Evolutionary conservation across 2,329 filamentous ascomycete genomes (phyloP).

Genomic region (Neonectria hederae): DNA sequence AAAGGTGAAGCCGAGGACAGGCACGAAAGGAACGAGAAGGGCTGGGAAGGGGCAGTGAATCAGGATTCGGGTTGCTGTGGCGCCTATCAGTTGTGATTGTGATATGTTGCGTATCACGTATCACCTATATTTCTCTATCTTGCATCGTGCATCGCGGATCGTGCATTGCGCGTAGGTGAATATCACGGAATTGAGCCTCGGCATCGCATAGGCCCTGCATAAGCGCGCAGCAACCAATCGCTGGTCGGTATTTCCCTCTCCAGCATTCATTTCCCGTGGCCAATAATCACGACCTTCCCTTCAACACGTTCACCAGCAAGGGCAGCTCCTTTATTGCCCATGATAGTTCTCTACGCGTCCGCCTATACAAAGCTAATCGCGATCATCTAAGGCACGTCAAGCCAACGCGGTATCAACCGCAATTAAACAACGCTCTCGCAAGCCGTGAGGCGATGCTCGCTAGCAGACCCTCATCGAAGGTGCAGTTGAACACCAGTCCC

Average conservation of each 20-base stretch:
- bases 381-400: slow-evolving; percentile 8
- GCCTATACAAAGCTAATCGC: slow-evolving; percentile 20
- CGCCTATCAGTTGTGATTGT: neutral
- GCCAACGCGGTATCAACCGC: neutral
- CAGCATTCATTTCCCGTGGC: neutral
- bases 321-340: neutral
- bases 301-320: neutral
- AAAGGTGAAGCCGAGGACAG: too few relatives aligned
- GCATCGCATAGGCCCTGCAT: neutral
- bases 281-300: neutral
- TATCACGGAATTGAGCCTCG: neutral
- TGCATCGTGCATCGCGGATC: neutral
- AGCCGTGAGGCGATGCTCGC: neutral
- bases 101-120: neutral
- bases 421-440: slow-evolving; percentile 30
- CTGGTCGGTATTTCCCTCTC: neutral
- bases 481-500: slow-evolving; percentile 12
- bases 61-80: neutral
- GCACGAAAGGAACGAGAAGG: too few relatives aligned
- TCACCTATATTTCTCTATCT: neutral
- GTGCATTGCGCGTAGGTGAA: neutral
- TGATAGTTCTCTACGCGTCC: neutral
- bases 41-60: neutral
- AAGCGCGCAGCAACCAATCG: neutral
- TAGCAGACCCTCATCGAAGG: neutral